phyloP scores from a whole-genome alignment of 331 rosid genomes.

The Arachis monticola region DNA sequence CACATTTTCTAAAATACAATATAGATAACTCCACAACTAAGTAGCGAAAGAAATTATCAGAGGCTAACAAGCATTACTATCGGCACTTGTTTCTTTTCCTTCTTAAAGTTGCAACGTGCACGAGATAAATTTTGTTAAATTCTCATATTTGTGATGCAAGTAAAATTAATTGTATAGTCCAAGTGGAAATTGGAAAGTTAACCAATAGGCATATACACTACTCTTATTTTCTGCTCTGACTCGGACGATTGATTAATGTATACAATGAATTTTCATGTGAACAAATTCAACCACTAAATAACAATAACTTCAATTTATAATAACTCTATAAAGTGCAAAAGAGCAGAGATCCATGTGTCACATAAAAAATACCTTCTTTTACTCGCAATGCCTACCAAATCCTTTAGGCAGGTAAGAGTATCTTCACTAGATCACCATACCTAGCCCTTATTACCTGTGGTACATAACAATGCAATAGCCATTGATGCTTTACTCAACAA shows the following conservation, averaged over 20 bases:
- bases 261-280: not conserved
- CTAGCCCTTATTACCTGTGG: constrained; percentile 69
- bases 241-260: not conserved
- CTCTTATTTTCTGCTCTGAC: not conserved
- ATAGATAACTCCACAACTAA: constrained; percentile 1
- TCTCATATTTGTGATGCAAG: constrained; percentile 2
- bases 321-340: not conserved
- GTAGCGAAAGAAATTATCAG: not conserved
- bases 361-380: constrained; percentile 69
- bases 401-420: constrained; percentile 56
- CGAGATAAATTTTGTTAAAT: constrained; percentile 2
- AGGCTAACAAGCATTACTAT: not conserved
- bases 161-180: not conserved
- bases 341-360: not conserved
- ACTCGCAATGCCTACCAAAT: constrained; percentile 50
- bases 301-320: constrained; percentile 2
- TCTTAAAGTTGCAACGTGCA: not conserved
- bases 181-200: not conserved
- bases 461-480: too few species aligned
- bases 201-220: not conserved
- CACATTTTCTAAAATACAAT: constrained; percentile 9
- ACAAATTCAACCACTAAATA: constrained; percentile 15
- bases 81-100: not conserved
- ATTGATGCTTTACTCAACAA: too few species aligned
- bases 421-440: constrained; percentile 62